phyloP scores from a whole-genome alignment of 2,329 filamentous ascomycete species.

The Calonectria pseudoreteaudii region DNA sequence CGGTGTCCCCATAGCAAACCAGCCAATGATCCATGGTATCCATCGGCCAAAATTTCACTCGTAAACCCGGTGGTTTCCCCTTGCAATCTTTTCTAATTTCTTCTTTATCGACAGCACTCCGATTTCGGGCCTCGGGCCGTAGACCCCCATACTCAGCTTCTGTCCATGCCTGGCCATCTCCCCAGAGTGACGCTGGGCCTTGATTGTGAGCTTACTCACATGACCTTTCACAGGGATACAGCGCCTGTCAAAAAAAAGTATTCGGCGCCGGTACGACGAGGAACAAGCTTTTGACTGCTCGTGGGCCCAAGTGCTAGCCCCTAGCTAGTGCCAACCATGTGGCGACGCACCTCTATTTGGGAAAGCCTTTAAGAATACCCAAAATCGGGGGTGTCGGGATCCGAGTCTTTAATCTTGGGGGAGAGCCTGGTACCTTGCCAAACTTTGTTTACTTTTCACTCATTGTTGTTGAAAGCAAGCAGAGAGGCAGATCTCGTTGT shows the following conservation, averaged over 20 bases:
- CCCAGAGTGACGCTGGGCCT: background rate
- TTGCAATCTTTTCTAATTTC: background rate
- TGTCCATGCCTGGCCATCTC: background rate
- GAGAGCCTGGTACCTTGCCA: background rate
- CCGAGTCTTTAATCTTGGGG: background rate
- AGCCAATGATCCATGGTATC: background rate
- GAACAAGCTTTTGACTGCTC: constrained; percentile 24
- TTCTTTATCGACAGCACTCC: background rate
- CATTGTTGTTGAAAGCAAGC: background rate
- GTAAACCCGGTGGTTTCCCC: background rate
- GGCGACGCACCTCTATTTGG: constrained; percentile 5
- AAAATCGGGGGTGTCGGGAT: background rate
- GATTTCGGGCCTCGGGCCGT: background rate
- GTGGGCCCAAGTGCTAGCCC: background rate
- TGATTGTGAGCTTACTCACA: constrained; percentile 12
- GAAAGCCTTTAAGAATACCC: background rate
- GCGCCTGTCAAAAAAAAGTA: background rate
- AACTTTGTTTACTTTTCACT: constrained; percentile 11
- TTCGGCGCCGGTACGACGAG: background rate
- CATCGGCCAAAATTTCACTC: constrained; percentile 6
- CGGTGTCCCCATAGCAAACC: background rate
- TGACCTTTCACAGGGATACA: background rate
- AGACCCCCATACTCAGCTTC: background rate
- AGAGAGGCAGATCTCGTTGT: background rate
- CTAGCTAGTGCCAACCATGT: constrained; percentile 2